Evolutionary conservation across 2,329 filamentous ascomycete genomes (phyloP).

Genomic region (Phyllosticta citrichinensis): DNA sequence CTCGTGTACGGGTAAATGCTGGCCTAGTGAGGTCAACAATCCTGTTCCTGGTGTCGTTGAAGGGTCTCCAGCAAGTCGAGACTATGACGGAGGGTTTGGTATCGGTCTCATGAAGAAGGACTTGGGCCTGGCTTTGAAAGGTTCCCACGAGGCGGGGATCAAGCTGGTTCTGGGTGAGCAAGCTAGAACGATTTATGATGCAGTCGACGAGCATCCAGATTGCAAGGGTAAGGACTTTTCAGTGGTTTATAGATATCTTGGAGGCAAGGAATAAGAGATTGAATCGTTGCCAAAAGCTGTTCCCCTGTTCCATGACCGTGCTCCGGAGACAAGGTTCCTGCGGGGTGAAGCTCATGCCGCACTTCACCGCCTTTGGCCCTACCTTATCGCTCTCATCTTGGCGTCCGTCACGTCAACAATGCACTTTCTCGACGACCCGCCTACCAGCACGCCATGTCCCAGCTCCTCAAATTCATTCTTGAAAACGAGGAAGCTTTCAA

Average conservation of each 20-base stretch:
- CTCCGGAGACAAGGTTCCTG: not conserved
- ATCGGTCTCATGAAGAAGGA: conserved; percentile 42
- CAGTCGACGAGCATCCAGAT: conserved; percentile 32
- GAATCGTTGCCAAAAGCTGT: not conserved
- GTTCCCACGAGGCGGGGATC: conserved; percentile 34
- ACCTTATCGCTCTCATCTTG: not conserved
- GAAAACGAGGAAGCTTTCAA: conserved; percentile 40
- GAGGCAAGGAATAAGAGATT: conserved; percentile 31
- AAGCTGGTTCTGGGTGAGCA: conserved; percentile 35
- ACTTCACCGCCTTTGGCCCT: not conserved
- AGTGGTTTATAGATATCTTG: conserved; percentile 41
- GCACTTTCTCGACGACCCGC: not conserved
- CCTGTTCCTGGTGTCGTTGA: conserved; percentile 78
- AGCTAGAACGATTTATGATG: conserved; percentile 37
- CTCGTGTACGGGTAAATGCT: conserved; percentile 85
- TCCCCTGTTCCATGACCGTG: not conserved
- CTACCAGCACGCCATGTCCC: conserved; percentile 42
- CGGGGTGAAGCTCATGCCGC: not conserved
- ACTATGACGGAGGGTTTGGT: conserved; percentile 49
- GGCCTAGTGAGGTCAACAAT: conserved; percentile 94
- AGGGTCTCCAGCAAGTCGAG: conserved; percentile 62
- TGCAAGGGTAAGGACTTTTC: conserved; percentile 42
- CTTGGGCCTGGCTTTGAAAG: conserved; percentile 38
- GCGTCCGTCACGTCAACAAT: conserved; percentile 9
- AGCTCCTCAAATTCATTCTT: conserved; percentile 54